phyloP scores from a whole-genome alignment of 2,329 filamentous ascomycete genomes.

The Ophiocordyceps australis region DNA sequence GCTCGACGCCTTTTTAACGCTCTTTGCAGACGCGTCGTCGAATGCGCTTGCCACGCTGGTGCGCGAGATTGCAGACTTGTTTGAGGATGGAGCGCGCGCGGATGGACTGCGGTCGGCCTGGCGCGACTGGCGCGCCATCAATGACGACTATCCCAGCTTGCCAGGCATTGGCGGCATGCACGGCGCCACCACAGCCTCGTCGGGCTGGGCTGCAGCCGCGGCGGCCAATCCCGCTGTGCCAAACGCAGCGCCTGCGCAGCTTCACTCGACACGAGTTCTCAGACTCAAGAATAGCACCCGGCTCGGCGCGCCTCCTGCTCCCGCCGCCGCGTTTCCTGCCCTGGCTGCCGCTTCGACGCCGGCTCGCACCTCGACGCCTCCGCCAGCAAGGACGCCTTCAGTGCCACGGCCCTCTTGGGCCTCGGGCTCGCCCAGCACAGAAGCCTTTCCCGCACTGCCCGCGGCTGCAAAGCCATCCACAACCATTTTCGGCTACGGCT shows the following conservation, averaged over 20 bases:
- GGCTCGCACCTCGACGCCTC: no score
- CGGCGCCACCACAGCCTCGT: conserved; percentile 35
- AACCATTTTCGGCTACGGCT: conserved; percentile 43
- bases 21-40: conserved; percentile 64
- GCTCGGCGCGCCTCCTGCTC: conserved; percentile 16
- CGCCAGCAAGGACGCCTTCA: conserved; percentile 12
- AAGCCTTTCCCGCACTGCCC: conserved; percentile 72
- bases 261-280: conserved; percentile 34
- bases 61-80: conserved; percentile 82
- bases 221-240: conserved; percentile 32
- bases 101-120: conserved; percentile 64
- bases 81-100: conserved; percentile 63
- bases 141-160: conserved; percentile 84
- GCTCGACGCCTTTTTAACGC: conserved; percentile 70
- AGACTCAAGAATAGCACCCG: conserved; percentile 41
- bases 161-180: conserved; percentile 56
- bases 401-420: conserved; percentile 19
- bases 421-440: conserved; percentile 16
- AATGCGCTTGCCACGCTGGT: conserved; percentile 74
- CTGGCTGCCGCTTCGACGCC: conserved; percentile 11
- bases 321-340: conserved; percentile 21
- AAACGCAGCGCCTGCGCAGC: conserved; percentile 20
- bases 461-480: conserved; percentile 51
- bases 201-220: conserved; percentile 42
- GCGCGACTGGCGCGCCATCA: conserved; percentile 91